phyloP scores from a whole-genome alignment of 108 stramenopile genomes.

The Pseudonitzschia multiseries region DNA sequence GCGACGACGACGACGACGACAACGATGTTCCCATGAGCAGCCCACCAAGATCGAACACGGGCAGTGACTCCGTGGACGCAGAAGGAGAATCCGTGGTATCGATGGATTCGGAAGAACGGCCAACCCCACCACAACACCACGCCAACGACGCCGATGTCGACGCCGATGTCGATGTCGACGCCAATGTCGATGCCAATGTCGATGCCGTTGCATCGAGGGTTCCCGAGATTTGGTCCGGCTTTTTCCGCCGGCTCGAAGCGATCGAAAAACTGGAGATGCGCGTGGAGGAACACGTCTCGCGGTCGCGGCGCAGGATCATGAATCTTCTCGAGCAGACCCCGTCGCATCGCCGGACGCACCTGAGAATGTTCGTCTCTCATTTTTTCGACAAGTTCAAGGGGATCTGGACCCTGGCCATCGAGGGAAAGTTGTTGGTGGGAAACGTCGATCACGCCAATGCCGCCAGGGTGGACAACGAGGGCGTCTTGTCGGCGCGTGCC shows the following conservation, averaged over 20 bases:
- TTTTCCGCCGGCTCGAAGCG: constrained; percentile 25
- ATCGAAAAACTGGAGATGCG: constrained; percentile 69
- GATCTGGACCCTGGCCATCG: constrained; percentile 60
- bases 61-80: not conserved
- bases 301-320: constrained; percentile 53
- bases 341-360: constrained; percentile 54
- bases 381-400: constrained; percentile 23
- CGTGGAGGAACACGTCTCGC: constrained; percentile 53
- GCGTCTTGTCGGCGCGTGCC: constrained; percentile 2
- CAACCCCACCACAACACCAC: too few species aligned
- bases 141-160: too few species aligned
- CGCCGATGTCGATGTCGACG: too few species aligned
- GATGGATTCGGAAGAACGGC: not conserved
- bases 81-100: constrained; percentile 12
- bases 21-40: not conserved
- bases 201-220: constrained; percentile 19
- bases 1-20: too few species aligned
- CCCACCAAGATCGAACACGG: not conserved
- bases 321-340: constrained; percentile 56
- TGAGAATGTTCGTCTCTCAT: constrained; percentile 74
- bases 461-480: constrained; percentile 43
- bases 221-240: constrained; percentile 33
- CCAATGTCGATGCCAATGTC: too few species aligned
- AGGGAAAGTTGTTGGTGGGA: constrained; percentile 71
- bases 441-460: constrained; percentile 74